Percentiles rank a stretch among this genome's conserved stretches.
These are phyloP conservation scores for Saccharomycopsis olivae DNA, from an alignment of 805 yeast species.

Conservation along the genomic window DNA sequence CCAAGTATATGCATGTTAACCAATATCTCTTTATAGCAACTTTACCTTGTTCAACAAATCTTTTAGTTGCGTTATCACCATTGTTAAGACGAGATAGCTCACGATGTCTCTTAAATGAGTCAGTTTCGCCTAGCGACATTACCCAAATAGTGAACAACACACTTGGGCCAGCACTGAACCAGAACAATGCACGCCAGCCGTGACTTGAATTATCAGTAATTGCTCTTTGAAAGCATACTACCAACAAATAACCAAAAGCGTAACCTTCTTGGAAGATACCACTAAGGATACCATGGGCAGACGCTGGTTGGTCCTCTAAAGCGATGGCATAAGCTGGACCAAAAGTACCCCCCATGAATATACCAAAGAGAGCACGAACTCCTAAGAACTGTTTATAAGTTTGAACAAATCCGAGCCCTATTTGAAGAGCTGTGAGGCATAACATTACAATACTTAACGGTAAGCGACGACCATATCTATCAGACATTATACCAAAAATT, in stretches of 20 bases:
- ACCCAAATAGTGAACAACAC: slow-evolving; percentile 50
- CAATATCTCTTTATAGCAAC: slow-evolving; percentile 40
- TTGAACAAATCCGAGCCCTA: slow-evolving; percentile 52
- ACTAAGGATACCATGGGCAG: slow-evolving; percentile 49
- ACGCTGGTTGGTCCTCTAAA: slow-evolving; percentile 50
- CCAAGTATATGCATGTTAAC: slow-evolving; percentile 47
- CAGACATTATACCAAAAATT: slow-evolving; percentile 50
- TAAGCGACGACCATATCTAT: slow-evolving; percentile 50
- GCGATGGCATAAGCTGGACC: slow-evolving; percentile 60
- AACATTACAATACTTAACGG: slow-evolving; percentile 39
- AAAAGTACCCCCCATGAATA: slow-evolving; percentile 48
- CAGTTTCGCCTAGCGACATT: slow-evolving; percentile 48
- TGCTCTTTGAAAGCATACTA: slow-evolving; percentile 56
- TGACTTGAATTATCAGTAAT: slow-evolving; percentile 40
- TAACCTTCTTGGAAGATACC: slow-evolving; percentile 51
- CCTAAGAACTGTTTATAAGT: slow-evolving; percentile 49
- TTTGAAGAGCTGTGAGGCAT: slow-evolving; percentile 42
- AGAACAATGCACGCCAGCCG: slow-evolving; percentile 62
- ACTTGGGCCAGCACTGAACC: slow-evolving; percentile 67
- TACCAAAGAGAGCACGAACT: slow-evolving; percentile 53
- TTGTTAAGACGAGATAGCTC: slow-evolving; percentile 18
- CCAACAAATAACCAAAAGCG: slow-evolving; percentile 57
- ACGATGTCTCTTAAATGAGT: slow-evolving; percentile 32
- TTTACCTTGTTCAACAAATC: slow-evolving; percentile 19
- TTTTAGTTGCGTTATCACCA: slow-evolving; percentile 17